A percentile compares a stretch with the other conserved stretches of the same genome.
These are phyloP conservation scores for Neostapfia colusana DNA, from an alignment of 176 grass and related monocot species.

Conservation along the genomic window DNA sequence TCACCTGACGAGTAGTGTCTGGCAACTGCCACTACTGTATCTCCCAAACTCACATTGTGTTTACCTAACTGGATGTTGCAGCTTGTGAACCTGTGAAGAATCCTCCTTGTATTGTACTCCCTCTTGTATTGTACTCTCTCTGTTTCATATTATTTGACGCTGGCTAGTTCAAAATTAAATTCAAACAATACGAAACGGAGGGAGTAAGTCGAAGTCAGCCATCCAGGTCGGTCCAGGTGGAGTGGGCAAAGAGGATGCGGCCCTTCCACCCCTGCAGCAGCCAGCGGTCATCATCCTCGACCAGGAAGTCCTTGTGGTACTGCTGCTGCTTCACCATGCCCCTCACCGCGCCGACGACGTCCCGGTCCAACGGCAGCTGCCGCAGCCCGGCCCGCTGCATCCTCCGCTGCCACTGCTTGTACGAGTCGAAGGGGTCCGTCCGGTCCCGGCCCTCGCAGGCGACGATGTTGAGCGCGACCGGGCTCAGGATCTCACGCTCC, in stretches of 20 bases:
- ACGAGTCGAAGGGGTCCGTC: slow-evolving; percentile 38
- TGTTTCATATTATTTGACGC: too few species aligned
- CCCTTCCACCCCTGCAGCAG: slow-evolving; percentile 55
- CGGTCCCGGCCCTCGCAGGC: slow-evolving; percentile 40
- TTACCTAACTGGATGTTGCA: neutral
- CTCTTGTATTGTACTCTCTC: too few species aligned
- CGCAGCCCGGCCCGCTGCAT: slow-evolving; percentile 28
- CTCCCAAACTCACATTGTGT: slow-evolving; percentile 1
- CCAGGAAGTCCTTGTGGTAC: slow-evolving; percentile 51
- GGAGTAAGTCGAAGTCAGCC: too few species aligned
- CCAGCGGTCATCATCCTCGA: slow-evolving; percentile 41
- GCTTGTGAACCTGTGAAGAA: slow-evolving; percentile 16
- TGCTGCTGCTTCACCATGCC: slow-evolving; percentile 29
- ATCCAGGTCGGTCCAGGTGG: slow-evolving; percentile 36
- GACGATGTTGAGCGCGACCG: slow-evolving; percentile 35
- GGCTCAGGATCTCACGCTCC: slow-evolving; percentile 28
- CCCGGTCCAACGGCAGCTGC: slow-evolving; percentile 36
- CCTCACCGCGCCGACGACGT: neutral
- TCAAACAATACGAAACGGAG: too few species aligned
- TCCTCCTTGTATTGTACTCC: too few species aligned
- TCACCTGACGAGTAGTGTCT: slow-evolving; percentile 41
- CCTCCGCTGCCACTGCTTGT: slow-evolving; percentile 52
- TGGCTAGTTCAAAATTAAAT: too few species aligned
- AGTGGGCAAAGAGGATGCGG: slow-evolving; percentile 32
- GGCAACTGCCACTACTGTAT: too few species aligned